Evolutionary conservation across 2,329 filamentous ascomycete species (phyloP).

Genomic region (Exserohilum turcica): DNA sequence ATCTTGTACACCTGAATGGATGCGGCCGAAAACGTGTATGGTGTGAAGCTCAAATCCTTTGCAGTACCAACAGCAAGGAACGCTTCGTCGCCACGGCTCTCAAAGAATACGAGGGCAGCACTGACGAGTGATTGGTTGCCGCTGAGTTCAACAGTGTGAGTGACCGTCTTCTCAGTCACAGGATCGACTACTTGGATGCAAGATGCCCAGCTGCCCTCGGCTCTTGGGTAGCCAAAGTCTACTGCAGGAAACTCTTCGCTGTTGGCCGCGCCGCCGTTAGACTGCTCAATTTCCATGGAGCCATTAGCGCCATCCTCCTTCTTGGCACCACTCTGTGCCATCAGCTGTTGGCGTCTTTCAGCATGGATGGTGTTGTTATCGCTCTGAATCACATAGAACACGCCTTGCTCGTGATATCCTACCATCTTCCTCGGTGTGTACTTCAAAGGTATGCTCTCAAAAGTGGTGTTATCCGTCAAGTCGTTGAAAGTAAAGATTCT

Average conservation of each 20-base stretch:
- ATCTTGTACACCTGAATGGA: conserved; percentile 94
- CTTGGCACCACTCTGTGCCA: conserved; percentile 65
- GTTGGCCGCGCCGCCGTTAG: conserved; percentile 22
- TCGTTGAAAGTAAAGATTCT: conserved; percentile 92
- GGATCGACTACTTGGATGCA: conserved; percentile 94
- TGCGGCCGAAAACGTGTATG: conserved; percentile 72
- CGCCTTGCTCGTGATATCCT: conserved; percentile 82
- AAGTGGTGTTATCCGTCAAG: conserved; percentile 81
- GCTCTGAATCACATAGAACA: conserved; percentile 93
- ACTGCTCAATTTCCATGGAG: conserved; percentile 24
- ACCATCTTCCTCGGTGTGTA: conserved; percentile 90
- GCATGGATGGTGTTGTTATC: conserved; percentile 90
- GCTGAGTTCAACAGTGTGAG: conserved; percentile 79
- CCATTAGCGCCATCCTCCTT: conserved; percentile 39
- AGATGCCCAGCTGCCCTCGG: conserved; percentile 87
- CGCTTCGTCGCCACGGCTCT: conserved; percentile 78
- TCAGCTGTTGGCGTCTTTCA: conserved; percentile 73
- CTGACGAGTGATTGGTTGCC: conserved; percentile 93
- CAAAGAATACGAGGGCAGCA: conserved; percentile 80
- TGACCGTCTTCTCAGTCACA: conserved; percentile 67
- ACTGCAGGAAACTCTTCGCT: conserved; percentile 69
- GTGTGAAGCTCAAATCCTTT: conserved; percentile 82
- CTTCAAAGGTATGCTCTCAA: conserved; percentile 81
- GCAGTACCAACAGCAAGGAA: conserved; percentile 95
- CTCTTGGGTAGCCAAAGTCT: conserved; percentile 88